Evolutionary conservation across 768 basidiomycete genomes (phyloP).

Genomic region (Tulasnella sp.): DNA sequence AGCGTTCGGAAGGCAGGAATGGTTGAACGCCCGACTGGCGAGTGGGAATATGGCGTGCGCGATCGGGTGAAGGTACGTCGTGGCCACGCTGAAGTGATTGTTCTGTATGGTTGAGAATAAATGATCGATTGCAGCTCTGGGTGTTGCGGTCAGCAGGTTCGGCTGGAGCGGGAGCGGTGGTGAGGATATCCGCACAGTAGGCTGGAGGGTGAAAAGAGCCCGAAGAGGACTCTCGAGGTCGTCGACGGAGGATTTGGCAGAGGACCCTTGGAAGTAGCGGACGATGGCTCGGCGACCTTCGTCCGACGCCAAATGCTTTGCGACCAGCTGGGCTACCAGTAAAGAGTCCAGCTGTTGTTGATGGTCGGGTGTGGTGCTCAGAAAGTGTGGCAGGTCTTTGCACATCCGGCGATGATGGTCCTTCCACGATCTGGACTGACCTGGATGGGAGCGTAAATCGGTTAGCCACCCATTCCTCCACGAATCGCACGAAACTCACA

Average conservation of each 20-base stretch:
- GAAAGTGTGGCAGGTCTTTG: constrained; percentile 47
- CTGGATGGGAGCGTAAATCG: constrained; percentile 41
- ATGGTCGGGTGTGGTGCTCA: constrained; percentile 52
- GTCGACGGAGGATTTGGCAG: not conserved
- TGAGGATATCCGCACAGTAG: constrained; percentile 39
- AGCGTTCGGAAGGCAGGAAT: constrained; percentile 74
- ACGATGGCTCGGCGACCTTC: not conserved
- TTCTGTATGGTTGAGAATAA: constrained; percentile 66
- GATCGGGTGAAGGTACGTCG: constrained; percentile 57
- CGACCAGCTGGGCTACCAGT: constrained; percentile 60
- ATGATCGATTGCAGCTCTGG: constrained; percentile 31
- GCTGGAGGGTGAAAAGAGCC: constrained; percentile 48
- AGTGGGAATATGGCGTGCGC: constrained; percentile 74
- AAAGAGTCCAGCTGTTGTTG: constrained; percentile 54
- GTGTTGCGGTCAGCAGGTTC: not conserved
- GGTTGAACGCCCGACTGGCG: constrained; percentile 78
- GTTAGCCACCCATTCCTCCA: not conserved
- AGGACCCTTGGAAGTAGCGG: not conserved
- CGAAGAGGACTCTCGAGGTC: constrained; percentile 36
- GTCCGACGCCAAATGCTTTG: constrained; percentile 37
- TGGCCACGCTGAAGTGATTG: constrained; percentile 77
- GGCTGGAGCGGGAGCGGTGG: constrained; percentile 20
- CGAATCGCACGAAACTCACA: constrained; percentile 44
- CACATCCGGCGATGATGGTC: constrained; percentile 65
- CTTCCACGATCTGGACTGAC: constrained; percentile 67